These are phyloP conservation scores for Epichloe uncinata DNA, from an alignment of 2,329 filamentous ascomycete species.

Conservation along the genomic window DNA sequence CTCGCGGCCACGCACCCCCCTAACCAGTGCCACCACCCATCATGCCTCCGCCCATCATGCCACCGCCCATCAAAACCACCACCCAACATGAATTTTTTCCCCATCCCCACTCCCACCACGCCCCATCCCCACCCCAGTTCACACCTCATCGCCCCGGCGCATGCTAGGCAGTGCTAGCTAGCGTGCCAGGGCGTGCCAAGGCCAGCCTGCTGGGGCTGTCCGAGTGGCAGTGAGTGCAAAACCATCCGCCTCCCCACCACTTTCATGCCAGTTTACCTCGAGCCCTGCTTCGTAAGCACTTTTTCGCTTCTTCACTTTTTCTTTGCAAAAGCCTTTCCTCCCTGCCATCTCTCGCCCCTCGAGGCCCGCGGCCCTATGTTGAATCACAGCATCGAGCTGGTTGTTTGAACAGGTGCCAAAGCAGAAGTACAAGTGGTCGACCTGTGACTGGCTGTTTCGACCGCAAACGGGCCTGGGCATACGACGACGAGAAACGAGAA, in stretches of 20 bases:
- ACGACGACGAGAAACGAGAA: slow-evolving; percentile 1
- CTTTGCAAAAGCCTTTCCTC: not conserved
- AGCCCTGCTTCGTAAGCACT: not conserved
- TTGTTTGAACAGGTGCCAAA: not conserved
- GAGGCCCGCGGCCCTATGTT: slow-evolving; percentile 4
- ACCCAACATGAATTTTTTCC: not conserved
- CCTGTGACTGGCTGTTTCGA: not conserved
- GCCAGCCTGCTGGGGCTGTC: no score
- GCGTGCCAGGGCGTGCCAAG: not conserved
- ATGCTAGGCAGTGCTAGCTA: not conserved
- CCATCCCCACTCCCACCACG: not conserved
- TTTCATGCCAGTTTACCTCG: not conserved
- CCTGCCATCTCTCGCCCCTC: not conserved
- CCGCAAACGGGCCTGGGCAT: not conserved
- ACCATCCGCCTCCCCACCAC: slow-evolving; percentile 6
- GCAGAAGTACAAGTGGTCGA: not conserved
- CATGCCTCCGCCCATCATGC: no score
- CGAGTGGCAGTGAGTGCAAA: not conserved
- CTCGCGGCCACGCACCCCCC: no score
- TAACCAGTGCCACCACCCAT: not conserved
- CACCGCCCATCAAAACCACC: no score
- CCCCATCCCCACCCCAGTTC: not conserved
- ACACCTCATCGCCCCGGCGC: not conserved
- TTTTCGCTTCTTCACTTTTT: not conserved
- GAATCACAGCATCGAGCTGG: slow-evolving; percentile 2